phyloP scores from a whole-genome alignment of 2,329 filamentous ascomycete genomes.

The Colletotrichum sp. region DNA sequence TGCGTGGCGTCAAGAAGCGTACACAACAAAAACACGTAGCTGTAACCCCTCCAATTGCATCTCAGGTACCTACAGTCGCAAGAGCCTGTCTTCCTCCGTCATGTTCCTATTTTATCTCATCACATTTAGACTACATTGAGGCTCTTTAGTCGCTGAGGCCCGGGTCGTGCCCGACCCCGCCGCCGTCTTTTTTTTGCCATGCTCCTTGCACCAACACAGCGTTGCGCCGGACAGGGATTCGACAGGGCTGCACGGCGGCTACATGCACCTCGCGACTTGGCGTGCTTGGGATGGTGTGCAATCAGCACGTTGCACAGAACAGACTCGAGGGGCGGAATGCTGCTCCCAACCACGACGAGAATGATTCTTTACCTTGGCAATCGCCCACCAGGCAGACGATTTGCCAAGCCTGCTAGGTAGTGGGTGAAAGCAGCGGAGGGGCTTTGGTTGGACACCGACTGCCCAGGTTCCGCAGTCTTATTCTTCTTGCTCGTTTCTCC shows the following conservation, averaged over 20 bases:
- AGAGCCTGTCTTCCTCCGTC: not conserved
- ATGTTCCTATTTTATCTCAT: not conserved
- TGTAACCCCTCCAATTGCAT: not conserved
- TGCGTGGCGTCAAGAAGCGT: too few species aligned
- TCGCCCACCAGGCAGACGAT: not conserved
- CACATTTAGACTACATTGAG: not conserved
- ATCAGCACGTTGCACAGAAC: not conserved
- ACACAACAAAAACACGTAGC: not conserved
- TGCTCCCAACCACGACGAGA: not conserved
- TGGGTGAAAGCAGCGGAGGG: not conserved
- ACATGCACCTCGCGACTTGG: too few species aligned
- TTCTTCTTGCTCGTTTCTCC: not conserved
- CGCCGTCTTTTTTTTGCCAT: too few species aligned
- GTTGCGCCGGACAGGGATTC: too few species aligned
- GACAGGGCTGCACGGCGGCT: too few species aligned
- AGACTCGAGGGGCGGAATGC: not conserved
- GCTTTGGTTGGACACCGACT: not conserved
- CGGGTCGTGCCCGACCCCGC: too few species aligned
- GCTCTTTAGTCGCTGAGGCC: not conserved
- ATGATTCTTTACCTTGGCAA: not conserved
- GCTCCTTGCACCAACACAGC: too few species aligned
- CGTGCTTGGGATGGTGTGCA: not conserved
- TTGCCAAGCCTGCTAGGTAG: not conserved
- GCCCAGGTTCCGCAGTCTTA: not conserved
- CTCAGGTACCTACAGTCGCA: not conserved